These are phyloP conservation scores for Podospora conica DNA, from an alignment of 495 filamentous ascomycete genomes.

Conservation along the genomic window DNA sequence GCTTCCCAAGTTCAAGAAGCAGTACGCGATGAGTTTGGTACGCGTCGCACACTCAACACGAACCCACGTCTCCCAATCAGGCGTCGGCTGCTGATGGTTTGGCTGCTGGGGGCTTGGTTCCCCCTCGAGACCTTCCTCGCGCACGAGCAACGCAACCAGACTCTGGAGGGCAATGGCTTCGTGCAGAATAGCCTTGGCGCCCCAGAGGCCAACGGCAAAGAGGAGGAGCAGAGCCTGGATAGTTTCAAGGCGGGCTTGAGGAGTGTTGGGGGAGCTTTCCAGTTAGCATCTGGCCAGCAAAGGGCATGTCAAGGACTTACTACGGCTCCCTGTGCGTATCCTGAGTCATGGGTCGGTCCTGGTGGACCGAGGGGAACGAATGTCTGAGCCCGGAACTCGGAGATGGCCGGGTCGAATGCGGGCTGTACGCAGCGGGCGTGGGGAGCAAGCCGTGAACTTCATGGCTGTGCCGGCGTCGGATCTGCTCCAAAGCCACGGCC, in stretches of 20 bases:
- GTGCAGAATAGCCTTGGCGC: constrained; percentile 49
- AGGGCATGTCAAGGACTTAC: constrained; percentile 25
- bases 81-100: neutral
- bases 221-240: constrained; percentile 52
- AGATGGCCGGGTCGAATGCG: constrained; percentile 45
- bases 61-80: constrained; percentile 56
- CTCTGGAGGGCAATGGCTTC: constrained; percentile 51
- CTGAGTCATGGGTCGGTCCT: constrained; percentile 46
- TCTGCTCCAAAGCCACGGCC: constrained; percentile 48
- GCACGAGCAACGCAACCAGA: constrained; percentile 46
- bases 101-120: constrained; percentile 32
- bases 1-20: constrained; percentile 54
- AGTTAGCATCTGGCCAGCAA: constrained; percentile 18
- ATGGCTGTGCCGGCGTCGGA: constrained; percentile 46
- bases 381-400: constrained; percentile 46
- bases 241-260: constrained; percentile 49
- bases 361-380: constrained; percentile 46
- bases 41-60: constrained; percentile 46
- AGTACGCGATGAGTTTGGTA: constrained; percentile 53
- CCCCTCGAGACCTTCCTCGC: constrained; percentile 47
- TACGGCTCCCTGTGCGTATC: constrained; percentile 48
- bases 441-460: constrained; percentile 45
- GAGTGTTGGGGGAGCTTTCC: constrained; percentile 42
- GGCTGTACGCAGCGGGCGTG: constrained; percentile 45
- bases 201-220: constrained; percentile 54